Conservation (phyloP, 371 early-diverging fungal genomes). For the Lichtheimia hyalospora region DNA sequence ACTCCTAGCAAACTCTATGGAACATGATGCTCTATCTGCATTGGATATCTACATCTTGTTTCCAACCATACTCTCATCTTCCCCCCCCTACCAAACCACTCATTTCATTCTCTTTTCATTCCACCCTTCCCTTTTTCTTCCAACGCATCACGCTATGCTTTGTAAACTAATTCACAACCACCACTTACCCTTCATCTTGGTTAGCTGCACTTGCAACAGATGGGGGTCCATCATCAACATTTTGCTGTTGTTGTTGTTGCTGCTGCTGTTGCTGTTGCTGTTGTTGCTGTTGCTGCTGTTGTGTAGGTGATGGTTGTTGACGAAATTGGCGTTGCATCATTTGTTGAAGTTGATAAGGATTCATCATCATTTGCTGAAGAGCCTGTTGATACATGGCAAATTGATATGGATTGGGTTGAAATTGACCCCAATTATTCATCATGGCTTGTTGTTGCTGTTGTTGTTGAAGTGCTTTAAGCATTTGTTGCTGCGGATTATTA, state of each 20-base stretch:
- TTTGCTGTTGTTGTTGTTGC: slow-evolving; percentile 11
- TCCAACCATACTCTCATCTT: background rate
- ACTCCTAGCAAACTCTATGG: no score
- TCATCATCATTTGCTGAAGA: slow-evolving; percentile 29
- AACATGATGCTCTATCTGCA: slow-evolving; percentile 8
- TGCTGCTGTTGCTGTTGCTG: slow-evolving; percentile 16
- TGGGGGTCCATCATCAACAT: slow-evolving; percentile 12
- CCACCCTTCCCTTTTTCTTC: slow-evolving; percentile 2
- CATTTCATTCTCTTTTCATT: background rate
- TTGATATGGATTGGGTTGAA: slow-evolving; percentile 23
- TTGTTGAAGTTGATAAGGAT: slow-evolving; percentile 39
- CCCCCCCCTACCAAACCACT: background rate
- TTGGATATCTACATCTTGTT: slow-evolving; percentile 9
- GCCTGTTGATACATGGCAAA: slow-evolving; percentile 31
- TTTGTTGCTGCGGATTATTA: slow-evolving; percentile 9
- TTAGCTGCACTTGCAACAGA: slow-evolving; percentile 32
- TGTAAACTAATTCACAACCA: background rate
- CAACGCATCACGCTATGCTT: background rate
- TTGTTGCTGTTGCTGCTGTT: slow-evolving; percentile 17
- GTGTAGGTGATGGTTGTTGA: slow-evolving; percentile 21
- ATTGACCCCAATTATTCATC: slow-evolving; percentile 21
- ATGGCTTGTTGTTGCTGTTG: slow-evolving; percentile 11
- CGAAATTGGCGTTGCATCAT: slow-evolving; percentile 37
- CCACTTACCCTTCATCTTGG: slow-evolving; percentile 61
- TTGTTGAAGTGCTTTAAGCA: slow-evolving; percentile 3